Percentiles rank a stretch among this genome's conserved stretches.
These are phyloP conservation scores for Sordariomycetes sp. DNA, from an alignment of 2,329 filamentous ascomycete species.

Conservation along the genomic window DNA sequence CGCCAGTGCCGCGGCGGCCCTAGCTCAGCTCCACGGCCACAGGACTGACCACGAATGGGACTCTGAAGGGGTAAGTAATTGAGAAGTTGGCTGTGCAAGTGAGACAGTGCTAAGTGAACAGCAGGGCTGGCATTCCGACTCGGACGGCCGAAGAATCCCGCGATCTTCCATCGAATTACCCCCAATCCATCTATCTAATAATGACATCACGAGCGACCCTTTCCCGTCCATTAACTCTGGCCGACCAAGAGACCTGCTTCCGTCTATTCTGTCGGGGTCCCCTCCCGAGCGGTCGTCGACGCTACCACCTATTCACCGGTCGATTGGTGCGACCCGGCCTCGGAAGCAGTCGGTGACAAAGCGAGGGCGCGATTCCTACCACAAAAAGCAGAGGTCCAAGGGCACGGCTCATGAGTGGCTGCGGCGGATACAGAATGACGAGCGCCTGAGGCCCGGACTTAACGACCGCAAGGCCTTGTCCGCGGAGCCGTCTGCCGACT, in stretches of 20 bases:
- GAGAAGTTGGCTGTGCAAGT: not conserved
- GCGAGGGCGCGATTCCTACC: conserved; percentile 59
- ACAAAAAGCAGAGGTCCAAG: conserved; percentile 66
- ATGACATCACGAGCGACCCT: conserved; percentile 60
- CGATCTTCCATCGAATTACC: conserved; percentile 62
- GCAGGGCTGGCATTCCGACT: conserved; percentile 61
- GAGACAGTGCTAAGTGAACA: conserved; percentile 1
- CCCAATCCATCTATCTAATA: conserved; percentile 44
- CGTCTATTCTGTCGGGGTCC: conserved; percentile 69
- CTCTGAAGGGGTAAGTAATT: conserved; percentile 48
- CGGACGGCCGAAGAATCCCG: conserved; percentile 48
- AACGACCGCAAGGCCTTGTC: conserved; percentile 75
- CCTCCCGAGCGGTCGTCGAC: conserved; percentile 81
- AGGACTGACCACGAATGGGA: conserved; percentile 68
- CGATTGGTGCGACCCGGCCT: conserved; percentile 56
- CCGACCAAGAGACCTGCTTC: conserved; percentile 61
- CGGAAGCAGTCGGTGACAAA: conserved; percentile 82
- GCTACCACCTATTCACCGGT: conserved; percentile 67
- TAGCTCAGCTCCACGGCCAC: conserved; percentile 71
- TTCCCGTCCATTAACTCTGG: conserved; percentile 48
- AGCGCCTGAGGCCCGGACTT: conserved; percentile 50
- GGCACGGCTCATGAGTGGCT: conserved; percentile 57
- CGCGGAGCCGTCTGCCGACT: conserved; percentile 68
- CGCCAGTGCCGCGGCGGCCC: conserved; percentile 69
- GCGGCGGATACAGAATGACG: conserved; percentile 43